Conservation (phyloP, 495 filamentous ascomycete genomes). For the Xylaria grammica region DNA sequence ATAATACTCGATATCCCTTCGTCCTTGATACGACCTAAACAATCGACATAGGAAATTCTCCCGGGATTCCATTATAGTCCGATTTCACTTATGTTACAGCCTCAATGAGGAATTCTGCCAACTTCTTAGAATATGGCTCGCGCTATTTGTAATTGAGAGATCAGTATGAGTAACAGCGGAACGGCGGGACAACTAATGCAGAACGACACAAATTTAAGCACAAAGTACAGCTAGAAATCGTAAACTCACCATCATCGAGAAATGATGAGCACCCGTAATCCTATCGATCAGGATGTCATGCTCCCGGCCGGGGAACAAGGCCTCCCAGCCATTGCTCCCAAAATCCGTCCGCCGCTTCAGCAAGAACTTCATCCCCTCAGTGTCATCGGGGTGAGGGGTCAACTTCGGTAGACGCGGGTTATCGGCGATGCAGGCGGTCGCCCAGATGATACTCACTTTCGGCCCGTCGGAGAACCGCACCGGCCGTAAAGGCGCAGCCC, state of each 20-base stretch:
- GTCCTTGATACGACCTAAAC: not conserved
- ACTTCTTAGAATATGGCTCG: not conserved
- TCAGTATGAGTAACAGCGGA: not conserved
- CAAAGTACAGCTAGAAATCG: not conserved
- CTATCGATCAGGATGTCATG: not conserved
- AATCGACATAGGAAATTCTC: not conserved
- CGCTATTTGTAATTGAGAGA: not conserved
- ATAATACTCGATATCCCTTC: not conserved
- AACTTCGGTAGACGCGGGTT: too few relatives aligned
- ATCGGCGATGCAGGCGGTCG: slow-evolving; percentile 26
- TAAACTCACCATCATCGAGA: slow-evolving; percentile 2
- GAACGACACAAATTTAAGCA: not conserved
- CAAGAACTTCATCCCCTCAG: too few relatives aligned
- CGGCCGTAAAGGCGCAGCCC: slow-evolving; percentile 39
- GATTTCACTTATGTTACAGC: not conserved
- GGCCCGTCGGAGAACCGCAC: slow-evolving; percentile 42
- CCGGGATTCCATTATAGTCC: not conserved
- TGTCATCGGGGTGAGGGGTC: too few relatives aligned
- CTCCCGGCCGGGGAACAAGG: not conserved
- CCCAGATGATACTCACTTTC: slow-evolving; percentile 66
- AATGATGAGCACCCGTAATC: not conserved
- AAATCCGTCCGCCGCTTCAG: too few relatives aligned
- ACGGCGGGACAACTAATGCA: not conserved
- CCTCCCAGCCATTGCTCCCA: not conserved
- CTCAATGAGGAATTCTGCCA: not conserved